Base-by-base conservation (phyloP, 805 yeast genomes). In the Tetrapisispora nanseiensis region DNA sequence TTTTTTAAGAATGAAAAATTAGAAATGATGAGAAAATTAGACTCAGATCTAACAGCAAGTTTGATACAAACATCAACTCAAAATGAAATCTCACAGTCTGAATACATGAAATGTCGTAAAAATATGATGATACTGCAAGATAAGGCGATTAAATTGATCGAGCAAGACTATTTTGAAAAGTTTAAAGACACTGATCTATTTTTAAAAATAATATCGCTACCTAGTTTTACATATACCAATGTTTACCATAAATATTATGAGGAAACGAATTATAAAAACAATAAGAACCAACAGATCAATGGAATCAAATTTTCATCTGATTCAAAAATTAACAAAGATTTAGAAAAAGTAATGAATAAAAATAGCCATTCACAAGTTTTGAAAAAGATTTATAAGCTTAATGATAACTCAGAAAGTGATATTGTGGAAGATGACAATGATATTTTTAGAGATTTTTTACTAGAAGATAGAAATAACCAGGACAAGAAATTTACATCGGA, bases 161-260 rank as follows among this genome's bases (percentile, higher is more conserved):
- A 65, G 7, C 62, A 67, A 1, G 80, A 80, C 47, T 73, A 76
- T 48, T 73, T 80, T 46, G 69, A 68, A n/a, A 73, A 68, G 6
- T 86, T 85, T 58, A 76, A 76, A 50, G 64, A 62, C 27, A 80
- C 89, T 0, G 76, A 71, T 34, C 51, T 69, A 1, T 82, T 76
- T 52, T 51, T 76, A 39, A 70, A 76, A 44, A 64, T 76, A 47
- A 51, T 81, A 11, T 72, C 80, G 7, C 58, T 61, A 63, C 4
- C 21, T 15, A 35, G 20, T 21, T 18, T 18, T 8, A 18, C 24
- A 16, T 32, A 12, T 18, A 23, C 35, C 5, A 28, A 22, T 30
- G 20, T 35, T 16, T 36, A 32, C 26, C 13, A 16, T 39, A 39
- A 12, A 6, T 19, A 22, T 16, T 39, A 32, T 32, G 28, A 29